Conservation (phyloP, 1,284 basidiomycete genomes). For the Cryptococcus sp. region DNA sequence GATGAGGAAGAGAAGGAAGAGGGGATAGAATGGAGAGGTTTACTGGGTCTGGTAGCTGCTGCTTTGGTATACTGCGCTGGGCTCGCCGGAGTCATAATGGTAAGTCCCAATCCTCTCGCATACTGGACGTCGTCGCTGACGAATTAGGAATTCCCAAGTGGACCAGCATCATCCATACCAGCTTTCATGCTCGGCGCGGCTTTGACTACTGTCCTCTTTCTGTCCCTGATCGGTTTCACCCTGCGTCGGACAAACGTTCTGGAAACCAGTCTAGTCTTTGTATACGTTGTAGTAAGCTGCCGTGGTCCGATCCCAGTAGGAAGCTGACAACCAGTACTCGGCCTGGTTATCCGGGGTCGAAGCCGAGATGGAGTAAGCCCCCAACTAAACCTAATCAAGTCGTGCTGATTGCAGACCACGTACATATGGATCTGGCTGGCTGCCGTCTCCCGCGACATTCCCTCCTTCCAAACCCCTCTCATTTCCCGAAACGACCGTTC, state of each 20-base stretch:
- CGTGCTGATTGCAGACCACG: conserved; percentile 27
- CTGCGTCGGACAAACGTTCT: conserved; percentile 86
- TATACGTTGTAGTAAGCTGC: conserved; percentile 70
- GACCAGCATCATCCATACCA: conserved; percentile 26
- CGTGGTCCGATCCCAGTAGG: not conserved
- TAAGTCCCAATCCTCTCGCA: conserved; percentile 10
- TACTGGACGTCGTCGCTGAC: not conserved
- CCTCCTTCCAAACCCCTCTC: conserved; percentile 11
- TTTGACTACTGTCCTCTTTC: conserved; percentile 58
- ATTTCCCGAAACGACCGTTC: conserved; percentile 11
- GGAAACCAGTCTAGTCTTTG: conserved; percentile 78
- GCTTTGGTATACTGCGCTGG: conserved; percentile 45
- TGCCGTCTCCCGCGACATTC: conserved; percentile 19
- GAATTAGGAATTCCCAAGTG: conserved; percentile 30
- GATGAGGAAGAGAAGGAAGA: conserved; percentile 47
- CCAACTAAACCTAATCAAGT: not conserved
- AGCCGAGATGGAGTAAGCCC: conserved; percentile 43
- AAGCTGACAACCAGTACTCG: conserved; percentile 28
- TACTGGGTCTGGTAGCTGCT: conserved; percentile 43
- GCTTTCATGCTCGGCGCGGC: conserved; percentile 45
- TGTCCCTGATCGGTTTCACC: conserved; percentile 84
- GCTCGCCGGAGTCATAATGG: conserved; percentile 39
- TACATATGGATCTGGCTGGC: conserved; percentile 41
- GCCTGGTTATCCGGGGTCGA: conserved; percentile 47
- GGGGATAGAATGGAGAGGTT: conserved; percentile 46